phyloP scores from a whole-genome alignment of 805 yeast species.

The Yarrowia sp. region DNA sequence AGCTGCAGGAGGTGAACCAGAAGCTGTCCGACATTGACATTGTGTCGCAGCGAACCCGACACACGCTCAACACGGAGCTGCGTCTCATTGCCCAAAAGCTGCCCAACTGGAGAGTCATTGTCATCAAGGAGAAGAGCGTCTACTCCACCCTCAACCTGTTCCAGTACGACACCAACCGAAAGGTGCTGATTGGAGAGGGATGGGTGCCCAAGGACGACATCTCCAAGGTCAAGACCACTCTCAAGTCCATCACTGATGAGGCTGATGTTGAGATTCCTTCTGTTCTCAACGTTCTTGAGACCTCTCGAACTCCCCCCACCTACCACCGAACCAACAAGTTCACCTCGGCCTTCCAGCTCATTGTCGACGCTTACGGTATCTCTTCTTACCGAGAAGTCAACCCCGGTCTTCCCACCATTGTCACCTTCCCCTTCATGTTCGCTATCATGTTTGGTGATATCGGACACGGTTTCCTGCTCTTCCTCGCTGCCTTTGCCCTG shows the following conservation, averaged over 20 bases:
- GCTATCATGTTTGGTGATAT: constrained; percentile 99
- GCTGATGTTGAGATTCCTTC: constrained; percentile 47
- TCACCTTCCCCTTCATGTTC: constrained; percentile 97
- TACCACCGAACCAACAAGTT: constrained; percentile 92
- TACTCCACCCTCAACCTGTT: constrained; percentile 74
- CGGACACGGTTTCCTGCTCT: constrained; percentile 89
- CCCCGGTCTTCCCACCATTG: constrained; percentile 91
- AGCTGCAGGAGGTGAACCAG: constrained; percentile 44
- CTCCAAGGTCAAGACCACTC: constrained; percentile 58
- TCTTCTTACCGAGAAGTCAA: constrained; percentile 93
- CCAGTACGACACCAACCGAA: constrained; percentile 78
- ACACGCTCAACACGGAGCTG: constrained; percentile 73
- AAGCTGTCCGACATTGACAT: constrained; percentile 56
- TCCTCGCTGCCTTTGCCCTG: constrained; percentile 66
- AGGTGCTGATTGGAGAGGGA: constrained; percentile 90
- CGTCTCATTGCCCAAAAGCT: constrained; percentile 72
- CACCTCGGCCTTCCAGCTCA: constrained; percentile 86
- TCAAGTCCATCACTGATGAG: constrained; percentile 61
- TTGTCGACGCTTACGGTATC: constrained; percentile 93
- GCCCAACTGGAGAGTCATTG: constrained; percentile 65
- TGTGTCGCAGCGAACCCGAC: constrained; percentile 62
- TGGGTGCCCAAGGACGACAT: constrained; percentile 89
- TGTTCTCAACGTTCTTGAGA: constrained; percentile 57
- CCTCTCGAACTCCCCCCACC: constrained; percentile 90
- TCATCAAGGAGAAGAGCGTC: constrained; percentile 79